Evolutionary conservation across 179 eudicot genomes (phyloP).

Genomic region (Corrigiola litoralis): DNA sequence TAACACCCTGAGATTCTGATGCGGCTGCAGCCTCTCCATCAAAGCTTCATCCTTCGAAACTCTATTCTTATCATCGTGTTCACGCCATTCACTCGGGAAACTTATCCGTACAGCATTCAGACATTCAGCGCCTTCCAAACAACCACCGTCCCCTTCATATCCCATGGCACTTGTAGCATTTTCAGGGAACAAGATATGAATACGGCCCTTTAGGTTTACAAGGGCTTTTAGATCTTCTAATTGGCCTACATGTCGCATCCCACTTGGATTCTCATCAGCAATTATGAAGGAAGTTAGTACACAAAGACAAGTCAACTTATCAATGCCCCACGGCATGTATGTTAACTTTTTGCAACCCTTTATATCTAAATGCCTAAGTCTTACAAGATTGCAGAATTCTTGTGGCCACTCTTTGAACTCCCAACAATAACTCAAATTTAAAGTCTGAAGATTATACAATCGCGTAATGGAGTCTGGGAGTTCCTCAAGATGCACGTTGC

Average conservation of each 20-base stretch:
- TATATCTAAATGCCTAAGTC: conserved; percentile 8
- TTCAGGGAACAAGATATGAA: neutral
- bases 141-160: neutral
- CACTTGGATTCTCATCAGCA: neutral
- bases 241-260: neutral
- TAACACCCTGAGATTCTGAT: conserved; percentile 3
- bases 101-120: neutral
- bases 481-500: neutral
- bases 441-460: conserved; percentile 13
- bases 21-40: neutral
- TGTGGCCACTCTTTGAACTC: neutral
- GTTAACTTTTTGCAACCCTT: neutral
- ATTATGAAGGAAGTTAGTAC: neutral
- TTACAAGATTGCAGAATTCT: too few relatives aligned
- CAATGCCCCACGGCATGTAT: conserved; percentile 2
- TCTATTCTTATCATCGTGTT: neutral
- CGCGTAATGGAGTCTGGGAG: conserved; percentile 18
- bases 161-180: neutral
- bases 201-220: neutral
- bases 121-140: neutral
- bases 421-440: neutral
- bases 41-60: neutral
- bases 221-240: neutral
- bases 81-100: neutral
- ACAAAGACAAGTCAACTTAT: neutral